Percentiles rank a stretch among this genome's conserved stretches.
Evolutionary conservation across 1,284 basidiomycete species (phyloP).

Genomic region (Pisolithus thermaeus): DNA sequence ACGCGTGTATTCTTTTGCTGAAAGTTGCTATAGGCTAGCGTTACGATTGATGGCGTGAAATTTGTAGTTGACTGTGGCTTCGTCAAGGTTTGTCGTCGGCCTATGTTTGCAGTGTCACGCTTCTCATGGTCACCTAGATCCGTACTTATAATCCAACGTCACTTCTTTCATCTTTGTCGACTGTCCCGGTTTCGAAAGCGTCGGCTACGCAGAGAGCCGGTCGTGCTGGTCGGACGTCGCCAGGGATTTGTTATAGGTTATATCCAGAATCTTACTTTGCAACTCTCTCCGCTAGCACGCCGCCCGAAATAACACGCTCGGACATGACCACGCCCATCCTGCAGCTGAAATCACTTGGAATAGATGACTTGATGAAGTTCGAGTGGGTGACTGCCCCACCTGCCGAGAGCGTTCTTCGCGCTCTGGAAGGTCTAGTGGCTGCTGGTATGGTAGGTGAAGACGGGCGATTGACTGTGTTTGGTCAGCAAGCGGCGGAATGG

Average conservation of each 20-base stretch:
- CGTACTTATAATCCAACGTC: constrained; percentile 81
- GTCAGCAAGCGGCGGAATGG: constrained; percentile 71
- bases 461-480: constrained; percentile 59
- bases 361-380: constrained; percentile 94
- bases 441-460: constrained; percentile 70
- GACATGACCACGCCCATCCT: constrained; percentile 87
- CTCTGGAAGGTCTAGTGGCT: constrained; percentile 68
- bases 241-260: constrained; percentile 91
- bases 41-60: constrained; percentile 93
- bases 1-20: background rate
- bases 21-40: constrained; percentile 62
- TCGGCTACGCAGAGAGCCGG: constrained; percentile 88
- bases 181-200: constrained; percentile 76
- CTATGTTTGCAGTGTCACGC: background rate
- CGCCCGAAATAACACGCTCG: constrained; percentile 85
- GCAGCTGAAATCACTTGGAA: constrained; percentile 90
- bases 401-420: constrained; percentile 78
- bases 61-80: constrained; percentile 96
- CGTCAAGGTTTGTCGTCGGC: constrained; percentile 66
- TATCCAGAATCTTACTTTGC: constrained; percentile 67
- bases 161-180: constrained; percentile 75
- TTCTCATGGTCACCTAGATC: constrained; percentile 43
- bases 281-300: constrained; percentile 59
- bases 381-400: constrained; percentile 91
- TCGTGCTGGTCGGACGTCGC: constrained; percentile 83